Evolutionary conservation across 2,329 filamentous ascomycete species (phyloP).

Genomic region (Apiospora koreana): DNA sequence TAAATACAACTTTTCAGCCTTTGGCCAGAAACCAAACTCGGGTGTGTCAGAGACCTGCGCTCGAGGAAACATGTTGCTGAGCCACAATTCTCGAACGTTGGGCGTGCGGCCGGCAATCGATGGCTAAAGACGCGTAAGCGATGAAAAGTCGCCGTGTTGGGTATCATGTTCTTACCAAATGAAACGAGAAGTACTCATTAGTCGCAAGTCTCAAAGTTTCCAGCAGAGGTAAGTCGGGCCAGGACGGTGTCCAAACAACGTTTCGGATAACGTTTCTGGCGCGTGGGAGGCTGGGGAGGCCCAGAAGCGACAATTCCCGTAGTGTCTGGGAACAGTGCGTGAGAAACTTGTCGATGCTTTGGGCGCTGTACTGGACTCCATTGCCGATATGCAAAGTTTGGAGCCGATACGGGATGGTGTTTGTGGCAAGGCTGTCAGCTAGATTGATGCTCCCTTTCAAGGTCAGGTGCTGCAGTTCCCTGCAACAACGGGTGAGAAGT

Average conservation of each 20-base stretch:
- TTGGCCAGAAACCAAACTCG: conserved; percentile 11
- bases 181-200: not conserved
- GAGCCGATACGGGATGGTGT: not conserved
- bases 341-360: not conserved
- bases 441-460: not conserved
- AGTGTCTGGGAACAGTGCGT: not conserved
- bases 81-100: conserved; percentile 27
- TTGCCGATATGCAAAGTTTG: not conserved
- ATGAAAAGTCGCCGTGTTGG: not conserved
- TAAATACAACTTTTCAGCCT: conserved; percentile 19
- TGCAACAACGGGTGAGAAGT: not conserved
- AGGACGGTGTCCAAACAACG: not conserved
- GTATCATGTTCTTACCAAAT: not conserved
- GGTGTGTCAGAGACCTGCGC: not conserved
- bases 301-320: not conserved
- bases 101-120: conserved; percentile 16
- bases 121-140: conserved; percentile 14
- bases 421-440: not conserved
- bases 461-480: not conserved
- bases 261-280: too few species aligned
- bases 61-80: conserved; percentile 17
- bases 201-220: not conserved
- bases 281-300: not conserved
- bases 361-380: not conserved
- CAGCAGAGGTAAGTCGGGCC: not conserved